Base-by-base conservation (phyloP, 1,284 basidiomycete species). In the Omphalotus olearius region DNA sequence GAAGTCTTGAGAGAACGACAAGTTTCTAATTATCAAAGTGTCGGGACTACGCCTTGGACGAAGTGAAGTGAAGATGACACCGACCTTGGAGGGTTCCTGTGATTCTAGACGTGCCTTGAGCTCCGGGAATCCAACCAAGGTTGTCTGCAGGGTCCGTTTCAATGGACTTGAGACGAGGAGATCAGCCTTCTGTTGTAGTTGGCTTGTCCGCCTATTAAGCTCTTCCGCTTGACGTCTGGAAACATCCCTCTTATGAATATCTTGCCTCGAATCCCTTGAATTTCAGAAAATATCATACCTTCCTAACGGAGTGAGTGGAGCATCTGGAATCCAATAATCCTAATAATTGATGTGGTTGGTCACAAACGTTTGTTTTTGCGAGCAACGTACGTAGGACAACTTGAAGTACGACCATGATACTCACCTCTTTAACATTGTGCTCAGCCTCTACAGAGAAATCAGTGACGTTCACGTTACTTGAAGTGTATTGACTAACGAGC, bases 61-160 rank as follows among this genome's bases (percentile, higher is more conserved):
- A 23, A 38, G 2, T 38, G 36, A 9, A 40, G 9, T 40, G 9
- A 26, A 98, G 71, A 65, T 3, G 17, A 14, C 13, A 23, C 41
- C 13, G 13, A 50, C 48, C 48, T 43, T 56, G 30, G 56, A 53
- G 55, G 66, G 64, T 2, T 64, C 61, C 45, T 63, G 58, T 11
- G 58, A 59, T 47, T 67, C 66, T 17, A 67, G 56, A 30, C 64
- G 58, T 45, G 55, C 59, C 37, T 60, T 53, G 25, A 68, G 56
- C 7, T 57, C 55, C 9, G 60, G 52, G 52, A 63, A 68, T 46
- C 64, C 67, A 50, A 66, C 57, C 41, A 67, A 47, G 41, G 60
- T 62, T 13, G 67, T 68, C n/a, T 63, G 62, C 53, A 68, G 53
- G n/a, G 67, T 64, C 33, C 67, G 63, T 30, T 63, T 61, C 54